Evolutionary conservation across 2,329 filamentous ascomycete species (phyloP).

Genomic region (Aspergillus bombycis): DNA sequence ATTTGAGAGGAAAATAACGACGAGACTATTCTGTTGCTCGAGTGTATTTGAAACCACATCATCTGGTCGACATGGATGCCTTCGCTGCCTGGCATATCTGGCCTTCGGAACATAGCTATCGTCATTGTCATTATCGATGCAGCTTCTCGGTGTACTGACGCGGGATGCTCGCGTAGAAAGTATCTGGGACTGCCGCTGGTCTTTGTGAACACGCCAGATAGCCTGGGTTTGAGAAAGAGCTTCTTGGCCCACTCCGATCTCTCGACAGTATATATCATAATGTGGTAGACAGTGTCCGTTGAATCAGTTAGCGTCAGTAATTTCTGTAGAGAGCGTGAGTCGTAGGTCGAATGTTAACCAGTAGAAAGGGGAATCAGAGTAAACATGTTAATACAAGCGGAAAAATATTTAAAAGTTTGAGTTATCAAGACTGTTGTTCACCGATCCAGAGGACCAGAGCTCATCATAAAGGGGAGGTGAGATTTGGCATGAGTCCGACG

Average conservation of each 20-base stretch:
- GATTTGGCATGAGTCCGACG: neutral
- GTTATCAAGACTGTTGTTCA: neutral
- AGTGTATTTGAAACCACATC: slow-evolving; percentile 1
- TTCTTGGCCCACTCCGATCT: slow-evolving; percentile 1
- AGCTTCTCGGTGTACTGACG: slow-evolving; percentile 21
- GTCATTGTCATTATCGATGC: slow-evolving; percentile 40
- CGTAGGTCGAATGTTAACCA: neutral
- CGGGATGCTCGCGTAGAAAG: slow-evolving; percentile 16
- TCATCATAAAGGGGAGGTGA: neutral
- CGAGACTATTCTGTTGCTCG: neutral
- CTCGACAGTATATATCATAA: slow-evolving; percentile 8
- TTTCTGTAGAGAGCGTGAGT: neutral
- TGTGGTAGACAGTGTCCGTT: neutral
- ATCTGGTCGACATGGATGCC: neutral
- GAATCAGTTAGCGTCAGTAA: neutral
- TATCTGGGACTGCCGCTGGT: slow-evolving; percentile 7
- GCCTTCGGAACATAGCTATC: slow-evolving; percentile 36
- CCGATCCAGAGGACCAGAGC: too few relatives aligned
- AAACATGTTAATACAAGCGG: too few relatives aligned
- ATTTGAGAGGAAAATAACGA: slow-evolving; percentile 2
- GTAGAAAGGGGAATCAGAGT: too few relatives aligned
- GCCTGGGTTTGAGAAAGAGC: slow-evolving; percentile 8
- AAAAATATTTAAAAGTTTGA: neutral
- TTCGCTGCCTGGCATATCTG: slow-evolving; percentile 1
- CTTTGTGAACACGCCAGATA: neutral